Evolutionary conservation across 139 green algal genomes (phyloP).

Genomic region (Coccomyxa sp.): DNA sequence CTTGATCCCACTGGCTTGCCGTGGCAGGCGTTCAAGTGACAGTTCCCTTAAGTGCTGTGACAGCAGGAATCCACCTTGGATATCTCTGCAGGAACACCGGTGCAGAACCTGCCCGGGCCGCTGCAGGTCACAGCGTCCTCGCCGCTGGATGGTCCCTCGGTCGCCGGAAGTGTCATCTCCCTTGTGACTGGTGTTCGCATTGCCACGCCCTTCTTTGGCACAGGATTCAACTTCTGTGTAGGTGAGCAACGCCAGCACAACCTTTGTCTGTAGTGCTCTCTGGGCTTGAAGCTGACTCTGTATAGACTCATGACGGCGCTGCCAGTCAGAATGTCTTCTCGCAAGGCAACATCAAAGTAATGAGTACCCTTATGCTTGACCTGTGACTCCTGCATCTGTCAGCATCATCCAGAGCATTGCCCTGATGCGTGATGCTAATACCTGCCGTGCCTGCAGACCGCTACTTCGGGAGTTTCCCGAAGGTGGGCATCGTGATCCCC

Average conservation of each 20-base stretch:
- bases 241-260: not conserved
- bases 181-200: not conserved
- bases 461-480: constrained; percentile 13
- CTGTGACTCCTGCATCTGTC: too few relatives aligned
- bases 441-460: constrained; percentile 1
- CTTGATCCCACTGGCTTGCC: too few relatives aligned
- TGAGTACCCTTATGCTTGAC: not conserved
- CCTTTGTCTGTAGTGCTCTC: too few relatives aligned
- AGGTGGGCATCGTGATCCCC: constrained; percentile 16
- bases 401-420: too few relatives aligned
- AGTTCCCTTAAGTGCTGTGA: too few relatives aligned
- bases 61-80: too few relatives aligned
- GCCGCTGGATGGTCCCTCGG: not conserved
- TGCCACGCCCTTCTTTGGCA: constrained; percentile 8
- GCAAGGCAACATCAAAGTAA: not conserved
- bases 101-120: not conserved
- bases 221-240: constrained; percentile 12
- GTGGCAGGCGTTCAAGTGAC: too few relatives aligned
- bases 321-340: too few relatives aligned
- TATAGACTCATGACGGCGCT: too few relatives aligned
- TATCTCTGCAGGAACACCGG: not conserved
- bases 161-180: not conserved
- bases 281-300: too few relatives aligned
- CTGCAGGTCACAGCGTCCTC: not conserved
- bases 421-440: not conserved